Percentiles rank a stretch among this genome's conserved stretches.
Conservation (phyloP, 2,329 filamentous ascomycete genomes). For the Neocucurbitaria cava region DNA sequence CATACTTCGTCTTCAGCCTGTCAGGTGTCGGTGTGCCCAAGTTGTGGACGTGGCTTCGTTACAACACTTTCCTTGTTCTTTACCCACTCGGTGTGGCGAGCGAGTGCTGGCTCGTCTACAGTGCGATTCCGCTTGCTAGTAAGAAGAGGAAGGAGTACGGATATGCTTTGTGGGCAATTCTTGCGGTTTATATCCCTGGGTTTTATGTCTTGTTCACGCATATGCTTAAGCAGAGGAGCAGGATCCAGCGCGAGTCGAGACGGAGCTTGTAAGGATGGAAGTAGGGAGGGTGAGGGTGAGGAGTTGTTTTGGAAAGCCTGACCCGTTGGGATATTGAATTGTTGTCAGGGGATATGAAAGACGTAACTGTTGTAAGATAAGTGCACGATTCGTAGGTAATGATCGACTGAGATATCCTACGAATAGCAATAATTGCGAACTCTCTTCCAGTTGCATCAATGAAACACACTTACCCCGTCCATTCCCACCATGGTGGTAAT, state of each 20-base stretch:
- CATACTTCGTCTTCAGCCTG: constrained; percentile 83
- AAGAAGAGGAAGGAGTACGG: constrained; percentile 60
- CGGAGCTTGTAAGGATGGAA: neutral
- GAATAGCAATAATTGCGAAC: neutral
- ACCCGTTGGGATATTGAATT: too few species aligned
- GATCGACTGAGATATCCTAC: neutral
- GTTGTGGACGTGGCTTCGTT: constrained; percentile 68
- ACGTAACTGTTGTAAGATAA: neutral
- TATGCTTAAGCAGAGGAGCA: constrained; percentile 90
- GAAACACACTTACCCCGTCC: too few species aligned
- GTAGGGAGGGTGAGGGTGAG: neutral
- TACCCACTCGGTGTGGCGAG: constrained; percentile 92
- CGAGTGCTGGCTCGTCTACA: constrained; percentile 82
- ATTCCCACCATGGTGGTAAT: too few species aligned
- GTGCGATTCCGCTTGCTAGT: constrained; percentile 68
- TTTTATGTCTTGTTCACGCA: constrained; percentile 88
- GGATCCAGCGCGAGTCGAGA: constrained; percentile 63
- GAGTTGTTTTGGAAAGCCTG: too few species aligned
- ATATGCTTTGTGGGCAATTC: constrained; percentile 67
- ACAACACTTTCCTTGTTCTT: constrained; percentile 91
- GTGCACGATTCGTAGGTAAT: neutral
- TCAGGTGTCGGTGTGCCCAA: constrained; percentile 63
- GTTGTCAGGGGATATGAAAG: too few species aligned
- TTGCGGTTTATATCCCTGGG: constrained; percentile 80
- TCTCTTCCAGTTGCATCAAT: too few species aligned